Evolutionary conservation across 441 rosid genomes (phyloP).

Genomic region (Iberis amara): DNA sequence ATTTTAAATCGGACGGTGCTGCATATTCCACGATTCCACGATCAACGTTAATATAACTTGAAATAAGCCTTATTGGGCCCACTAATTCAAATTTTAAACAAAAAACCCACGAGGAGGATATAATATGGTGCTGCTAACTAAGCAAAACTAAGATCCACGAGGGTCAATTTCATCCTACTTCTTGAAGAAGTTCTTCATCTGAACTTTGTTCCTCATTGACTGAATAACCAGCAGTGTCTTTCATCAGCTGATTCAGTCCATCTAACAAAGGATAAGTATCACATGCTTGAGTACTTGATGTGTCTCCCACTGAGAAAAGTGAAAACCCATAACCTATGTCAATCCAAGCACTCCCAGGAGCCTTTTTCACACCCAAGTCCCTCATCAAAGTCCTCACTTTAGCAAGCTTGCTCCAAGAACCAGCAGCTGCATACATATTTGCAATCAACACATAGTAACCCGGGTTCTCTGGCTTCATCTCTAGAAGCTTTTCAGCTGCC

Average conservation of each 20-base stretch:
- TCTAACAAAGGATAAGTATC: slow-evolving; percentile 50
- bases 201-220: slow-evolving; percentile 23
- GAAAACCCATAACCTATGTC: slow-evolving; percentile 47
- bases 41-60: no score
- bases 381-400: slow-evolving; percentile 60
- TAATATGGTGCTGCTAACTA: slow-evolving; percentile 4
- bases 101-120: no score
- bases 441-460: slow-evolving; percentile 64
- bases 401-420: slow-evolving; percentile 59
- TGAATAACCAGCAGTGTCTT: slow-evolving; percentile 37
- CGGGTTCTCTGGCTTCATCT: slow-evolving; percentile 51
- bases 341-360: slow-evolving; percentile 69
- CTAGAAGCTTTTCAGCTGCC: slow-evolving; percentile 66
- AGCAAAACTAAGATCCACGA: not conserved
- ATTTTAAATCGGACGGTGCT: no score
- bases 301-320: slow-evolving; percentile 54
- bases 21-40: no score
- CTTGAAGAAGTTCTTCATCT: slow-evolving; percentile 38
- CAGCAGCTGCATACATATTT: slow-evolving; percentile 60
- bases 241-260: slow-evolving; percentile 57
- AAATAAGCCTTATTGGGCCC: no score
- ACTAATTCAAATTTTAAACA: no score
- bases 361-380: slow-evolving; percentile 59
- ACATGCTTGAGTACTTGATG: slow-evolving; percentile 37
- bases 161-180: slow-evolving; percentile 27